A percentile compares a stretch with the other conserved stretches of the same genome.
phyloP scores from a whole-genome alignment of 192 early-diverging fungal species.

The Lobosporangium transversale region DNA sequence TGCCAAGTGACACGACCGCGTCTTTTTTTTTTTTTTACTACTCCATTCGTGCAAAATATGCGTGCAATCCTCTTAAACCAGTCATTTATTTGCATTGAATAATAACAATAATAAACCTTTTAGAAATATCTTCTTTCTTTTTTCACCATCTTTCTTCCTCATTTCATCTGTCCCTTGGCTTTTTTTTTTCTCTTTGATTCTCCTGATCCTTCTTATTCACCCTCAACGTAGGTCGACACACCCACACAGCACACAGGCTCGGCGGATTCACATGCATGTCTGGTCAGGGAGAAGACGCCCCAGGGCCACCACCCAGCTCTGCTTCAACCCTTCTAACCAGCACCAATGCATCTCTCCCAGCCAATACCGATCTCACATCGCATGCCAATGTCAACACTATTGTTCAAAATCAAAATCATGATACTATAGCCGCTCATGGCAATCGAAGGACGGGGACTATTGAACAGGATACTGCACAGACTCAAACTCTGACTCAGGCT shows the following conservation, averaged over 20 bases:
- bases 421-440: neutral
- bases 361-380: neutral
- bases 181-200: neutral
- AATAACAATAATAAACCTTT: too few relatives aligned
- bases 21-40: too few relatives aligned
- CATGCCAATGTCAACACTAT: neutral
- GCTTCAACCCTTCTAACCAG: neutral
- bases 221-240: too few relatives aligned
- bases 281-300: constrained; percentile 33
- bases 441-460: neutral
- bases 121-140: neutral
- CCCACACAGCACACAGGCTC: neutral
- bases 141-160: neutral
- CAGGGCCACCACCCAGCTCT: constrained; percentile 12
- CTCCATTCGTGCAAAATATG: too few relatives aligned
- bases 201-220: too few relatives aligned
- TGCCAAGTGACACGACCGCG: too few relatives aligned
- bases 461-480: neutral
- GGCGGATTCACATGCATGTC: constrained; percentile 33
- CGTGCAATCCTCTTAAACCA: too few relatives aligned
- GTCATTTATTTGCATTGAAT: too few relatives aligned
- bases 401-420: neutral
- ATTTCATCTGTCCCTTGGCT: neutral
- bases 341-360: neutral
- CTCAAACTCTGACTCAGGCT: neutral